Base-by-base conservation (phyloP, 768 basidiomycete species). In the Hortiboletus flavorubellus region DNA sequence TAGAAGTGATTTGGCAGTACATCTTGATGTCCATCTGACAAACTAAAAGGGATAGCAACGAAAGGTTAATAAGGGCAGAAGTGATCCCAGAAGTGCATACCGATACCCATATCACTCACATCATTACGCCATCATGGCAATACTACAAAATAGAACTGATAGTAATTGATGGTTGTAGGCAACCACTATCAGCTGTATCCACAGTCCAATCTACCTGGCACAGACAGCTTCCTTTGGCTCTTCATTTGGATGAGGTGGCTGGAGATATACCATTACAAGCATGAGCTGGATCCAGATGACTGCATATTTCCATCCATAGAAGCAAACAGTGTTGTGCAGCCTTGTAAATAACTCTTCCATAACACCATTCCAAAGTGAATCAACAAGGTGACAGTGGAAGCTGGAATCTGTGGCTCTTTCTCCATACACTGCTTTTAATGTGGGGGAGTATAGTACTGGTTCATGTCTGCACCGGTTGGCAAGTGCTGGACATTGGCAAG, bases 401-500 rank as follows among this genome's bases (percentile, higher is more conserved):
- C 34, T 1, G 33, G 46, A 1, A 47, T 47, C n/a, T n/a, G n/a
- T 23, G 35, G 45, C 11, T 52, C 48, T 8, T 40, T 49, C 42
- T 44, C 26, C 21, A 56, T 31, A 0, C 50, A 57, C 26, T 57
- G 51, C 31, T 53, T 53, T 49, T 30, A 12, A 15, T 8, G 23
- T 0, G 47, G 51, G 5, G 56, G 47, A 0, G 42, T 47, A 2
- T 41, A 53, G 7, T 76, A 76, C 57, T 61, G 66, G 0, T 73
- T 77, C 48, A 76, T 76, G 63, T 70, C 59, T 55, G 73, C 75
- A 2, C 75, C 72, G 0, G 15, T 71, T 5, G 67, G 69, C 0
- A 47, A 72, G 41, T 58, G 67, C 4, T 79, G 77, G 76, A 64
- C 72, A 0, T 55, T 78, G 18, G 35, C 15, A 5, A 37, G 4